Base-by-base conservation (phyloP, 2,329 filamentous ascomycete species). In the Ophiostoma angusticollis region DNA sequence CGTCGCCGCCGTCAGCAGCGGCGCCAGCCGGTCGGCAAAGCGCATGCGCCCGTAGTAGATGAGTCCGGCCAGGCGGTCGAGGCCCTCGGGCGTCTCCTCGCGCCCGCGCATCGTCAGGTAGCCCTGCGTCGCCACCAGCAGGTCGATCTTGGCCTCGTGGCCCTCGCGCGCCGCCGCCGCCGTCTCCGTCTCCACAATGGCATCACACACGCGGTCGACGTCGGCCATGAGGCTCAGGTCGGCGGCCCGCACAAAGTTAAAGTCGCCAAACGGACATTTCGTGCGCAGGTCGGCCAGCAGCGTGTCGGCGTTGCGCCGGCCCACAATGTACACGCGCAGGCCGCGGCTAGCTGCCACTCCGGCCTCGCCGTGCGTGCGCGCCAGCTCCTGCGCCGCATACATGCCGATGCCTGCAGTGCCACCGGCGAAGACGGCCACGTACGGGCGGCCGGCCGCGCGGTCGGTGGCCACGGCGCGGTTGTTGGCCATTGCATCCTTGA, bases 321-420 rank as follows among this genome's bases (percentile, higher is more conserved):
- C 57, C 28, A 58, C 47, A 23, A 60, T 51, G 46, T 56, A 54
- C 11, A 54, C 49, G 17, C 55, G 53, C 6, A 62, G 49, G 17
- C 41, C 41, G 31, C 40, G 38, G 13, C 39, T 41, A 9, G 38
- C 31, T 4, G 30, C 35, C 9, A 31, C 41, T 25, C 31, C 37
- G 18, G 21, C 32, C 13, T n/a, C 9, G 39, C 30, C 36, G 16
- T 49, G 46, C 2, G 35, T 40, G 3, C 31, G 16, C 9, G 47
- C 46, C 13, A 52, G 43, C 2, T 19, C 45, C 11, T 39, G 30
- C 6, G 46, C 43, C 9, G 30, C 39, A 16, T 31, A 39, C 22
- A 38, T 31, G n/a, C 47, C 50, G n/a, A 51, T 47, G 18, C 48
- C 51, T 8, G 45, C 34, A 5, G 47, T 50, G 18, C 44, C 48